Percentiles rank a stretch among this genome's conserved stretches.
phyloP scores from a whole-genome alignment of 176 grass and related monocot species.

The Puya raimondii region DNA sequence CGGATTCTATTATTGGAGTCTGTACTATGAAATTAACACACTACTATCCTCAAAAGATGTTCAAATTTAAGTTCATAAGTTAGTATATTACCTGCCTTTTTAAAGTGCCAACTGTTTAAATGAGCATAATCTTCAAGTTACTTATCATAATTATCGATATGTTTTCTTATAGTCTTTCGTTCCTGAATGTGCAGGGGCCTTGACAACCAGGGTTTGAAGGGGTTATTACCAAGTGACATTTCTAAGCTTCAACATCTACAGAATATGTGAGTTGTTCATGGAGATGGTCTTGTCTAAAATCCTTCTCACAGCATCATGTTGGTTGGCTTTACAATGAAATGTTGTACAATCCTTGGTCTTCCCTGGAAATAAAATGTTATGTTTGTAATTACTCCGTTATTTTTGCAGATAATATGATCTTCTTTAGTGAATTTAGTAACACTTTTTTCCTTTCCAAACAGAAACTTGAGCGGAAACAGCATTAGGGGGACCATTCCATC shows the following conservation, averaged over 20 bases:
- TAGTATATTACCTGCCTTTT: no score
- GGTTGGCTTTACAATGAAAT: background rate
- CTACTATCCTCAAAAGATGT: no score
- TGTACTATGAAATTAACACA: no score
- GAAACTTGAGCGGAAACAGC: slow-evolving; percentile 92
- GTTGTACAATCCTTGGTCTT: background rate
- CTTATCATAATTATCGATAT: background rate
- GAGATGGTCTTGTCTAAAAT: background rate
- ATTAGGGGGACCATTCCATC: slow-evolving; percentile 64
- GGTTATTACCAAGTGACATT: slow-evolving; percentile 65
- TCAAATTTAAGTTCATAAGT: no score
- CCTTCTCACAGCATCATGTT: background rate
- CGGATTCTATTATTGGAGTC: no score
- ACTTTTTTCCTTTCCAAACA: slow-evolving; percentile 20
- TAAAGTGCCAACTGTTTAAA: no score
- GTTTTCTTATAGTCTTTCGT: background rate
- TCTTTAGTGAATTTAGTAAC: background rate
- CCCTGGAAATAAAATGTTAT: background rate
- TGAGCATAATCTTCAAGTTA: no score
- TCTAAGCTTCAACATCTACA: slow-evolving; percentile 68
- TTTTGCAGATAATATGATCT: background rate
- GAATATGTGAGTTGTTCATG: slow-evolving; percentile 55
- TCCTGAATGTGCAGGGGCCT: slow-evolving; percentile 60
- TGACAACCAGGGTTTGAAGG: slow-evolving; percentile 87
- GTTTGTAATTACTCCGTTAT: background rate